A percentile compares a stretch with the other conserved stretches of the same genome.
Conservation (phyloP, 2,329 filamentous ascomycete genomes). For the Trichoderma breve region DNA sequence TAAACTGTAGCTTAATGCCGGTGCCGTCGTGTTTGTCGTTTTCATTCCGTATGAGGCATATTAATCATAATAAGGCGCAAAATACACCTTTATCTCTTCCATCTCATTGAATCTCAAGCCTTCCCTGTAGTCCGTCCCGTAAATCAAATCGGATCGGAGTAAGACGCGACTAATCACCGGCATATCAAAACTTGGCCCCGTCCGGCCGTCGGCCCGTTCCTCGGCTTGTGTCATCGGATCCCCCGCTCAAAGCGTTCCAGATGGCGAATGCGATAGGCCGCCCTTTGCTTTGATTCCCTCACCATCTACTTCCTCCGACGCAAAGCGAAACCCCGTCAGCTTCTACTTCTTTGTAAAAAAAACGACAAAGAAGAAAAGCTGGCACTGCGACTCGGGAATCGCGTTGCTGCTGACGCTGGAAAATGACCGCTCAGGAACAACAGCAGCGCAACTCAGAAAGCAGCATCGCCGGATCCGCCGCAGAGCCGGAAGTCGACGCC, state of each 20-base stretch:
- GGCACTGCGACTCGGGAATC: not conserved
- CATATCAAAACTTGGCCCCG: not conserved
- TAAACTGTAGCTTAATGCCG: not conserved
- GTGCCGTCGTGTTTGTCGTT: not conserved
- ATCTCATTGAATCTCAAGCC: not conserved
- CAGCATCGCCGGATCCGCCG: not conserved
- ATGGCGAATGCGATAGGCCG: not conserved
- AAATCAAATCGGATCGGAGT: not conserved
- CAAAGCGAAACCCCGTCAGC: not conserved
- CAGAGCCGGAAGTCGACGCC: not conserved
- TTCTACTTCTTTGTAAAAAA: not conserved
- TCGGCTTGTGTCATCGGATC: not conserved
- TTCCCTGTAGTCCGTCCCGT: not conserved
- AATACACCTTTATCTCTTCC: not conserved
- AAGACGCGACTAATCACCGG: not conserved
- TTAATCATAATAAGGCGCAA: not conserved
- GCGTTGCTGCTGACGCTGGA: not conserved
- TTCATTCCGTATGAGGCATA: not conserved
- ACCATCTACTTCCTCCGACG: not conserved
- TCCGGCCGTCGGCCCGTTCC: not conserved
- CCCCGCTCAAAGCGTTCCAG: not conserved
- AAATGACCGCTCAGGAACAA: conserved; percentile 12
- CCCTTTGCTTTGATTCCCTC: not conserved
- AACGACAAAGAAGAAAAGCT: not conserved
- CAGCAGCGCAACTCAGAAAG: not conserved